Evolutionary conservation across 2,329 filamentous ascomycete species (phyloP).

Genomic region (Verticillium albo-atrum): DNA sequence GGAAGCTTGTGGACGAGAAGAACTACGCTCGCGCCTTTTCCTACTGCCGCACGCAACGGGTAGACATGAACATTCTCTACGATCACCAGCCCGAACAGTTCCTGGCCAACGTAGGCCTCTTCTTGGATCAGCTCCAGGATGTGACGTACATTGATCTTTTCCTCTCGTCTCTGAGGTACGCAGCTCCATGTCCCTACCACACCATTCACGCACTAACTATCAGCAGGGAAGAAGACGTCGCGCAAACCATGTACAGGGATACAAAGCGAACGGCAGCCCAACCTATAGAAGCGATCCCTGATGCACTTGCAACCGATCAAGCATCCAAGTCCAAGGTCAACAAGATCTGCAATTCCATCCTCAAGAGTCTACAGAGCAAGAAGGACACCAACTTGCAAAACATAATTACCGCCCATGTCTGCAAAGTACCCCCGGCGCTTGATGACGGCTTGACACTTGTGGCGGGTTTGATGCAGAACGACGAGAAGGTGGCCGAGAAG

Average conservation of each 20-base stretch:
- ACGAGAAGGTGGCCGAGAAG: conserved; percentile 71
- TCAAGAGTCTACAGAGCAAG: conserved; percentile 59
- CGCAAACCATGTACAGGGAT: conserved; percentile 88
- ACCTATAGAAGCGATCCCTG: background rate
- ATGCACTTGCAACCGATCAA: conserved; percentile 6
- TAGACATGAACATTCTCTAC: conserved; percentile 96
- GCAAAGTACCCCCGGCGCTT: conserved; percentile 85
- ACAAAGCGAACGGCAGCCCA: conserved; percentile 49
- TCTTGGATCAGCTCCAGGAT: conserved; percentile 80
- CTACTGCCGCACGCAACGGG: conserved; percentile 85
- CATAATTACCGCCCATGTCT: conserved; percentile 89
- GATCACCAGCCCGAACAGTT: conserved; percentile 90
- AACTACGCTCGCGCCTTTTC: conserved; percentile 82
- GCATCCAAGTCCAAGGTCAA: conserved; percentile 66
- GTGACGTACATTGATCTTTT: conserved; percentile 85
- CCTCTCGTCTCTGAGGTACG: conserved; percentile 75
- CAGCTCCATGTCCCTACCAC: background rate
- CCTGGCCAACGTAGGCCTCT: conserved; percentile 66
- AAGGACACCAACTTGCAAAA: conserved; percentile 74
- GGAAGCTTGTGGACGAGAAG: conserved; percentile 71
- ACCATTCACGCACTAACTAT: conserved; percentile 18
- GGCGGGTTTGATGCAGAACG: conserved; percentile 64
- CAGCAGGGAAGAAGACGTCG: conserved; percentile 79
- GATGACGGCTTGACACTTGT: conserved; percentile 80
- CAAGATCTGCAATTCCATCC: conserved; percentile 78